phyloP scores from a whole-genome alignment of 2,329 filamentous ascomycete species.

The Ascochyta pisi region DNA sequence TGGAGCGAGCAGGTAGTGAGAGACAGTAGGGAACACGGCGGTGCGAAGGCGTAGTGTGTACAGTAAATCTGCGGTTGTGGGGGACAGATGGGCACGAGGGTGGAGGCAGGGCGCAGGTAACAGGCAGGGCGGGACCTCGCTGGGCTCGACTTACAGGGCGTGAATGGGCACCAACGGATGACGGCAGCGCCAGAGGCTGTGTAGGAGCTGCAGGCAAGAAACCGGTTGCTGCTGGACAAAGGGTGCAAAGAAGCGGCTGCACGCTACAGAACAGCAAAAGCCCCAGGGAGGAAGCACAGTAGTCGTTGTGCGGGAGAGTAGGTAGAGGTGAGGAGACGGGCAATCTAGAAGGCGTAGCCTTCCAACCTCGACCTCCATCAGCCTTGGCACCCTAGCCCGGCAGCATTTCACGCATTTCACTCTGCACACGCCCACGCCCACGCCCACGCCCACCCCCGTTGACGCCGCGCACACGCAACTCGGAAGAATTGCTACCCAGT shows the following conservation, averaged over 20 bases:
- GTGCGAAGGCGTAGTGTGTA: neutral
- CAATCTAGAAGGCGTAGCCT: conserved; percentile 20
- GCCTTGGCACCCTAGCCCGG: neutral
- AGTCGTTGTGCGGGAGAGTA: conserved; percentile 29
- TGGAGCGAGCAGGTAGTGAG: conserved; percentile 20
- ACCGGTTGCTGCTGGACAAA: conserved; percentile 24
- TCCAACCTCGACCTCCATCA: conserved; percentile 1
- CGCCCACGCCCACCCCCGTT: too few relatives aligned
- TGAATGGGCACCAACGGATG: conserved; percentile 48
- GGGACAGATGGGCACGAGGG: conserved; percentile 25
- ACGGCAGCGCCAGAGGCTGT: conserved; percentile 32
- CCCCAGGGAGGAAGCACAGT: conserved; percentile 35
- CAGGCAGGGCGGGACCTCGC: conserved; percentile 34
- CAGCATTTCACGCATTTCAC: neutral
- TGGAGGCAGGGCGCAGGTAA: conserved; percentile 20
- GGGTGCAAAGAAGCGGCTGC: conserved; percentile 37
- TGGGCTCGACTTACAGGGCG: conserved; percentile 46
- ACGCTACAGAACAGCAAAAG: conserved; percentile 39
- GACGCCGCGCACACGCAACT: neutral
- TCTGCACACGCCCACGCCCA: neutral
- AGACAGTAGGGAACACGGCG: conserved; percentile 10
- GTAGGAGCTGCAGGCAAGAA: conserved; percentile 21
- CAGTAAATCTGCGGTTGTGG: conserved; percentile 14
- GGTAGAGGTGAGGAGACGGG: conserved; percentile 30
- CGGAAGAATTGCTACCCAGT: conserved; percentile 19